Base-by-base conservation (phyloP, 2,329 filamentous ascomycete genomes). In the Ceratocystis eucalypticola region DNA sequence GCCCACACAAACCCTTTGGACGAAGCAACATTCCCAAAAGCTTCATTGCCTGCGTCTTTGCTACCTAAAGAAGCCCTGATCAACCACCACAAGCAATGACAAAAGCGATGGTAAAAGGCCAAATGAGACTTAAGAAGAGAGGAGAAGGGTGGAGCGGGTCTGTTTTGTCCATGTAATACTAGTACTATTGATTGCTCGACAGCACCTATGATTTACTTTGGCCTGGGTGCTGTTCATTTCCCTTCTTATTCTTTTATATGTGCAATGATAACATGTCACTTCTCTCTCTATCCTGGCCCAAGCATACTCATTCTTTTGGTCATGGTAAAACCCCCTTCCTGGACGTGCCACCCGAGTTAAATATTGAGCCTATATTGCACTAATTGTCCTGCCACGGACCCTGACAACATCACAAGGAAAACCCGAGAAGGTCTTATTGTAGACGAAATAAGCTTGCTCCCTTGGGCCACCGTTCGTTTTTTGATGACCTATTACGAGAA, bases 301-400 rank as follows among this genome's bases (percentile, higher is more conserved):
- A 25, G 12, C 20, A 53, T 53, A 53, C n/a, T 17, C 55, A 17
- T 59, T 59, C 55, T 59, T 59, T 59, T 59, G 28, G 55, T 37
- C 6, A n/a, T 17, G 30, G 33, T 12, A 37, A 59, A 59, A 37
- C 55, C 12, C 33, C n/a, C 55, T 59, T 33, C 30, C 28, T 33
- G 15, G 20, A 33, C 55, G 30, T 33, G 55, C 55, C 55, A 59
- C 17, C 12, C 33, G 55, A 59, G 55, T 37, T 30, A 59, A 59
- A 59, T 59, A 59, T 59, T 30, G 30, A 59, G 55, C 15, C 55
- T 59, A 59, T 59, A 59, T 59, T 59, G 28, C 20, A 15, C 55
- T 20, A 59, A 41, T 33, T 59, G 55, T 59, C 28, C 33, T 59
- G 55, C 5, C 20, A 59, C 33, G 20, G 37, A 25, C 30, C 55